Percentiles rank a stretch among this genome's conserved stretches.
These are phyloP conservation scores for Kwoniella dejecticola DNA, from an alignment of 768 basidiomycete genomes.

Conservation along the genomic window DNA sequence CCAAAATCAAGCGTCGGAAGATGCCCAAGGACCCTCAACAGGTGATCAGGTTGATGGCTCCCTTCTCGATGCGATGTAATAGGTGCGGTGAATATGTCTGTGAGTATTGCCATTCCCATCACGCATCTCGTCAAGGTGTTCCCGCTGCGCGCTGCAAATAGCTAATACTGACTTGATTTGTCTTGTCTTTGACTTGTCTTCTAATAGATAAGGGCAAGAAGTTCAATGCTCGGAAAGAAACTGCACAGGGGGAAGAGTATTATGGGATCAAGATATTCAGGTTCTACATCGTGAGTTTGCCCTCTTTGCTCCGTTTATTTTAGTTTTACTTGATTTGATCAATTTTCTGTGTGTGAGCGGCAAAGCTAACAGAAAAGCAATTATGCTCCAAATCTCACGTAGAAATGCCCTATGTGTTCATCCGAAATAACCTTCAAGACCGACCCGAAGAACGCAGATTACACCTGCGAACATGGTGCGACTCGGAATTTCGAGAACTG, in stretches of 20 bases:
- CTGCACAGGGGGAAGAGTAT: slow-evolving; percentile 94
- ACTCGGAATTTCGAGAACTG: slow-evolving; percentile 98
- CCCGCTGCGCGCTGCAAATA: background rate
- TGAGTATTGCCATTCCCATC: too few species aligned
- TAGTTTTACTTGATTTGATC: too few species aligned
- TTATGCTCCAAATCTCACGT: too few species aligned
- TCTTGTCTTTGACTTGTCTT: too few species aligned
- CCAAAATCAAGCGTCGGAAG: slow-evolving; percentile 88
- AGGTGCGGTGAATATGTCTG: slow-evolving; percentile 94
- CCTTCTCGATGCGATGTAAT: slow-evolving; percentile 86
- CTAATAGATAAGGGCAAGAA: slow-evolving; percentile 90
- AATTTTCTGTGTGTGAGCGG: too few species aligned
- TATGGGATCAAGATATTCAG: slow-evolving; percentile 80
- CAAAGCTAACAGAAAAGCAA: too few species aligned
- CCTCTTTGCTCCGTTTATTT: too few species aligned
- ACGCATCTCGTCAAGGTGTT: too few species aligned
- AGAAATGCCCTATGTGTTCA: slow-evolving; percentile 83
- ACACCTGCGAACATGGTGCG: slow-evolving; percentile 86
- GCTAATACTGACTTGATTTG: too few species aligned
- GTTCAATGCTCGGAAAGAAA: slow-evolving; percentile 98
- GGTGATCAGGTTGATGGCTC: slow-evolving; percentile 98
- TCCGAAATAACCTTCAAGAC: slow-evolving; percentile 99
- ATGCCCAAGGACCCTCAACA: slow-evolving; percentile 93
- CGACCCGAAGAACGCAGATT: slow-evolving; percentile 71
- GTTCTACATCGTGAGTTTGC: slow-evolving; percentile 54